phyloP scores from a whole-genome alignment of 2,329 filamentous ascomycete genomes.

The Lasiodiplodia gonubiensis region DNA sequence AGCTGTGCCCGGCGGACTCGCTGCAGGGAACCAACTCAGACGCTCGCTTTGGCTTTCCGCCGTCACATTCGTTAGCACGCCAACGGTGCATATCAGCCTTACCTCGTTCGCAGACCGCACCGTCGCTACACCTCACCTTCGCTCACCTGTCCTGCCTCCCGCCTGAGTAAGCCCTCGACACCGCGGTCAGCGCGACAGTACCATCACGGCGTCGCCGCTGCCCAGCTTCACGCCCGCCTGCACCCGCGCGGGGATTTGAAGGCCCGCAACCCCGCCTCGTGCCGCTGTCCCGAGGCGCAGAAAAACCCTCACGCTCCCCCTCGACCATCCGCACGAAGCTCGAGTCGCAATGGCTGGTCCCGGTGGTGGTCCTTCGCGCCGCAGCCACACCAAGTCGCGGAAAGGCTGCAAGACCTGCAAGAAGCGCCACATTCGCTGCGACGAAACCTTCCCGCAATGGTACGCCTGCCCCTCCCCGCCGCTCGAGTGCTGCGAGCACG shows the following conservation, averaged over 20 bases:
- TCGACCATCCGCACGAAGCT: conserved; percentile 6
- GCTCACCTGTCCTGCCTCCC: conserved; percentile 13
- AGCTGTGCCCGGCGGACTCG: conserved; percentile 39
- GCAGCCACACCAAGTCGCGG: conserved; percentile 97
- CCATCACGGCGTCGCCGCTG: conserved; percentile 26
- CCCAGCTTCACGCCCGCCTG: conserved; percentile 20
- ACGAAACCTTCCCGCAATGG: conserved; percentile 98
- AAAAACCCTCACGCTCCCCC: conserved; percentile 18
- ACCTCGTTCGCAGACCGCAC: conserved; percentile 21
- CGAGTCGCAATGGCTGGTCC: conserved; percentile 78
- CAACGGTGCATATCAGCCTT: conserved; percentile 29
- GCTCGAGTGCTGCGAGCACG: background rate
- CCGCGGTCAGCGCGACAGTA: conserved; percentile 6
- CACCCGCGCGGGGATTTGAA: conserved; percentile 10
- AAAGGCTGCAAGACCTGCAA: conserved; percentile 99
- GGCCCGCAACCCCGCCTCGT: conserved; percentile 22
- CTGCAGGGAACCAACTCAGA: conserved; percentile 36
- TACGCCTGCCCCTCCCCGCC: conserved; percentile 51
- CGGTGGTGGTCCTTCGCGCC: conserved; percentile 87
- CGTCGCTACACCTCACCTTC: conserved; percentile 16
- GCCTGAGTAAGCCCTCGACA: conserved; percentile 20
- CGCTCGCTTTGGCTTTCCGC: conserved; percentile 41
- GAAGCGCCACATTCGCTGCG: conserved; percentile 93
- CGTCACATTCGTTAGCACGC: conserved; percentile 38
- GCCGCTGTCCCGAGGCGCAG: conserved; percentile 15